A percentile compares a stretch with the other conserved stretches of the same genome.
These are phyloP conservation scores for Heterococcus sp. DNA, from an alignment of 108 stramenopile species.

Conservation along the genomic window DNA sequence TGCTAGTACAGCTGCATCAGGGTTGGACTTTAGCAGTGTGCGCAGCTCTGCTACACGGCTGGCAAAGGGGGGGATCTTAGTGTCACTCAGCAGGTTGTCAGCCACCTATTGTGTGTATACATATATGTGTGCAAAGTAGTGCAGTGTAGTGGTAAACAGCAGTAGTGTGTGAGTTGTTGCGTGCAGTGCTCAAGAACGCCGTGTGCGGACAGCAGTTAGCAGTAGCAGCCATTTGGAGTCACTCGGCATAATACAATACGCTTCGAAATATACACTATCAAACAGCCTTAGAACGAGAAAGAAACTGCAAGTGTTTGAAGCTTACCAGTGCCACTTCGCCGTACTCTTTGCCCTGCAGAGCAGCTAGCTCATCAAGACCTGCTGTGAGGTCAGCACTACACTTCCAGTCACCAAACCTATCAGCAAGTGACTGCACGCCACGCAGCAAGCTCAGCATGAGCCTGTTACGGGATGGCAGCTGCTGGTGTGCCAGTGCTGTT, in stretches of 20 bases:
- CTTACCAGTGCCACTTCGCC: conserved; percentile 74
- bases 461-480: conserved; percentile 56
- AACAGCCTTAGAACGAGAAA: too few species aligned
- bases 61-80: conserved; percentile 71
- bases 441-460: conserved; percentile 71
- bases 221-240: too few species aligned
- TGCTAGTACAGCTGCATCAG: conserved; percentile 4
- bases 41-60: conserved; percentile 74
- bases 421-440: conserved; percentile 68
- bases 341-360: conserved; percentile 72
- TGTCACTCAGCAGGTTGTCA: conserved; percentile 66
- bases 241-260: too few species aligned
- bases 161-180: too few species aligned
- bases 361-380: conserved; percentile 61
- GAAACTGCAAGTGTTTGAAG: too few species aligned
- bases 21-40: conserved; percentile 52
- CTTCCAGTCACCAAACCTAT: conserved; percentile 56
- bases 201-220: too few species aligned
- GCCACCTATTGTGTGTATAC: too few species aligned
- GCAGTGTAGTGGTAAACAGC: too few species aligned
- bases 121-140: too few species aligned
- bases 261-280: too few species aligned
- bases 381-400: conserved; percentile 48
- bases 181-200: too few species aligned
- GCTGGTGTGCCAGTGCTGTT: conserved; percentile 64